Evolutionary conservation across 345 rosid species (phyloP), one percentile per base, ranked within the genome.

Genomic region (Lagerstroemia speciosa): DNA sequence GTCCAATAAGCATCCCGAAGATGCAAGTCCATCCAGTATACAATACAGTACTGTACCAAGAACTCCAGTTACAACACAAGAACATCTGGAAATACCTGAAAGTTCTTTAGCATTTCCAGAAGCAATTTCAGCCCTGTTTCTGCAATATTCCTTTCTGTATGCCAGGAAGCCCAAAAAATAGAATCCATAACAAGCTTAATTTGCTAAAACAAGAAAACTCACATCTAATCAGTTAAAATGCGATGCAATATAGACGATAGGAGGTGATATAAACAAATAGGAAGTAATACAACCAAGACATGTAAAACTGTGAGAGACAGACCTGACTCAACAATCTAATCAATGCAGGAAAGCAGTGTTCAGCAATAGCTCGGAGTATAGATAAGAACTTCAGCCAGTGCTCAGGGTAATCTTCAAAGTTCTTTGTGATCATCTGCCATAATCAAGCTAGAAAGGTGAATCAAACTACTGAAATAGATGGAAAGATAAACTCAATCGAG

Each of bases 151-250:
- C 99, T 83, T 75, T 95, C 99, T 12, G 98, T 95, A 84, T 95
- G 99, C 79, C 99, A 90, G 78, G 92, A 95, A 72, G 99, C 99
- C 99, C 98, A 92, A 72, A 95, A 92, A 66, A 95, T 95, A 53
- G 98, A 90, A 78, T 95, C 99, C 97, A 92, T 92, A 50, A 95
- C 99, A 66, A 95, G 90, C 87, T 90, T 95, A 43, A 95, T 76
- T 90, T 95, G 99, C 98, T 41, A 43, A 41, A 40, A 72, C 26
- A 32, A 30, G 41, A 22, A 34, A 63, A 50, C 24, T 1, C 20
- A 63, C 36, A 70, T 32, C 12, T 26, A 3, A 57, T 30, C 33
- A 58, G 63, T 27, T 16, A 20, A 58, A 0, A 27, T 27, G 33
- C 6, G n/a, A n/a, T n/a, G n/a, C n/a, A n/a, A n/a, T n/a, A n/a